Conservation (phyloP, 305 asterid species). For the Fraxinus albicans region DNA sequence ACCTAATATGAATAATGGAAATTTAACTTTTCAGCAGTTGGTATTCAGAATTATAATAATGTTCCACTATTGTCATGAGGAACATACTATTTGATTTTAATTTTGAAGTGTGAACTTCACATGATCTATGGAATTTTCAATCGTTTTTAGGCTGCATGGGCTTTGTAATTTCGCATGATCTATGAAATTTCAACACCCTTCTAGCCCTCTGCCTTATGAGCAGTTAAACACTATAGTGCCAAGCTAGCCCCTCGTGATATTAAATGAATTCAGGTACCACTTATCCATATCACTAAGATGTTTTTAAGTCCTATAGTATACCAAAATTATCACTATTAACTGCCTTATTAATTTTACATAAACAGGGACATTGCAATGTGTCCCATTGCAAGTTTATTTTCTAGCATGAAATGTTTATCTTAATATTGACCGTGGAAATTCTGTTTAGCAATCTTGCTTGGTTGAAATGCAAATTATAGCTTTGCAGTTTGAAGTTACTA, state of each 20-base stretch:
- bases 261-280: not conserved
- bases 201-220: not conserved
- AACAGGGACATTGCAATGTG: not conserved
- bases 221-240: not conserved
- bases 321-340: not conserved
- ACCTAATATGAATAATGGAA: slow-evolving; percentile 39
- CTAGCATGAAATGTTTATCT: not conserved
- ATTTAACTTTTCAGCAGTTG: slow-evolving; percentile 1
- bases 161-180: not conserved
- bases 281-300: not conserved
- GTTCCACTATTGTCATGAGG: slow-evolving; percentile 10
- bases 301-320: not conserved
- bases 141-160: not conserved
- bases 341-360: not conserved
- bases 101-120: not conserved
- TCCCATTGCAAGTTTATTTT: not conserved
- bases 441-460: not conserved
- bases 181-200: not conserved
- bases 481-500: not conserved
- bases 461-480: not conserved
- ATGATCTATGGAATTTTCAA: not conserved
- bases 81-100: not conserved
- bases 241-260: not conserved
- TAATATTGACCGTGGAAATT: not conserved
- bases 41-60: not conserved